These are phyloP conservation scores for Hypholoma fasciculare DNA, from an alignment of 768 basidiomycete genomes.

Conservation along the genomic window DNA sequence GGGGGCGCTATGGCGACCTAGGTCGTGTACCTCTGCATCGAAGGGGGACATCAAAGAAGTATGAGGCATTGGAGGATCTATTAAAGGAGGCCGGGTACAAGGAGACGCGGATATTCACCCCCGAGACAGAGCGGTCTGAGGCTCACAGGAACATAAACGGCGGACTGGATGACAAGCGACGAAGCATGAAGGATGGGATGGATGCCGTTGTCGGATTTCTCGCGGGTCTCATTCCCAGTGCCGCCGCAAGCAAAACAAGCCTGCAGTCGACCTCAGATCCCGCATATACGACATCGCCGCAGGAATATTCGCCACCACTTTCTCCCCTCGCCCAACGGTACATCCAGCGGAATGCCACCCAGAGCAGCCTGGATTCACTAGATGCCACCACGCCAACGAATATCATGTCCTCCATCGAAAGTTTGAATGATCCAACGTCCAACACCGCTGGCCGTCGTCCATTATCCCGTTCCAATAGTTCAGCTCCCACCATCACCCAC, in stretches of 20 bases:
- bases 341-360: slow-evolving; percentile 9
- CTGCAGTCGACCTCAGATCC: slow-evolving; percentile 6
- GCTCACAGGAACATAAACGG: slow-evolving; percentile 27
- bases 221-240: slow-evolving; percentile 56
- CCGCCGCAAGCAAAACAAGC: slow-evolving; percentile 17
- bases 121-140: slow-evolving; percentile 63
- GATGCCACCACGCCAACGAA: slow-evolving; percentile 27
- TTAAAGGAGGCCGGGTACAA: slow-evolving; percentile 89
- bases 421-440: slow-evolving; percentile 27
- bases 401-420: slow-evolving; percentile 35
- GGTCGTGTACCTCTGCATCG: slow-evolving; percentile 75
- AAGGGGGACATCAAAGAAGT: slow-evolving; percentile 76
- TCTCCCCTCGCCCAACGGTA: slow-evolving; percentile 30
- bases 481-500: slow-evolving; percentile 4
- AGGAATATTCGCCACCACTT: slow-evolving; percentile 29
- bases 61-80: slow-evolving; percentile 84
- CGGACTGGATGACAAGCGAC: slow-evolving; percentile 28
- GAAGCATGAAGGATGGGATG: slow-evolving; percentile 48
- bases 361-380: slow-evolving; percentile 18
- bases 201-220: slow-evolving; percentile 69
- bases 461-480: slow-evolving; percentile 6
- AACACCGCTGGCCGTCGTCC: slow-evolving; percentile 12
- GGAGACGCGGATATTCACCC: slow-evolving; percentile 88
- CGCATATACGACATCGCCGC: slow-evolving; percentile 14
- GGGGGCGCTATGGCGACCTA: slow-evolving; percentile 58